Conservation (phyloP, 352 stramenopile genomes). For the Globisporangium takayamanum region DNA sequence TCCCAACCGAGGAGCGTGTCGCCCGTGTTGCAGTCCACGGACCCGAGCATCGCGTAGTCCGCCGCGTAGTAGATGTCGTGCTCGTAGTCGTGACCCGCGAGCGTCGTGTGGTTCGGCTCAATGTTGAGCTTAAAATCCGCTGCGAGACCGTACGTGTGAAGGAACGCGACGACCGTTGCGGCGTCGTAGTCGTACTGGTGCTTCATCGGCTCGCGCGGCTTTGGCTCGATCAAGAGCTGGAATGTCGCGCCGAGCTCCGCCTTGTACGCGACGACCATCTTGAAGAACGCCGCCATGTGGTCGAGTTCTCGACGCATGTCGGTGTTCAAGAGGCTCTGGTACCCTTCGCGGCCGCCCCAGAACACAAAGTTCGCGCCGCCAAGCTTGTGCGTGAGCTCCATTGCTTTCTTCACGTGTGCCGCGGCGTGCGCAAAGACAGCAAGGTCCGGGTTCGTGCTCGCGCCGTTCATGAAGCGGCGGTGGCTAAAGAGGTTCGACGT, state of each 20-base stretch:
- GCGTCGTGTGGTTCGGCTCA: conserved; percentile 84
- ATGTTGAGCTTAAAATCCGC: conserved; percentile 88
- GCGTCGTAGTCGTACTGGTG: conserved; percentile 90
- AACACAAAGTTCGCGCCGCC: conserved; percentile 84
- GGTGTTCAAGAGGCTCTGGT: conserved; percentile 78
- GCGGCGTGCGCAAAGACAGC: conserved; percentile 71
- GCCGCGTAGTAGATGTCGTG: conserved; percentile 78
- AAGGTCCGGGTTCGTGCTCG: conserved; percentile 78
- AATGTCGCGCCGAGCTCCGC: conserved; percentile 58
- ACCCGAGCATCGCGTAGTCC: conserved; percentile 72
- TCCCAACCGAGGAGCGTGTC: conserved; percentile 45
- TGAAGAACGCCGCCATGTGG: conserved; percentile 78
- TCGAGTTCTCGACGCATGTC: conserved; percentile 71
- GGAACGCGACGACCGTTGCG: conserved; percentile 78
- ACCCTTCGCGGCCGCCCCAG: conserved; percentile 80
- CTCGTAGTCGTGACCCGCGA: conserved; percentile 80
- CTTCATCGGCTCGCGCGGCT: conserved; percentile 82
- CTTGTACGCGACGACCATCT: conserved; percentile 80
- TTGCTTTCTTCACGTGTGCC: conserved; percentile 79
- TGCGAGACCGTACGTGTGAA: conserved; percentile 65
- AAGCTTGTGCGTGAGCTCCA: conserved; percentile 81
- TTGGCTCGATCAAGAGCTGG: conserved; percentile 82
- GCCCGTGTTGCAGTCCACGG: conserved; percentile 84
- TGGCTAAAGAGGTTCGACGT: conserved; percentile 81
- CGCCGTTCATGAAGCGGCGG: conserved; percentile 82